Evolutionary conservation across 2,329 filamentous ascomycete species (phyloP), one percentile per base, ranked within the genome.

Genomic region (Sclerotinia sclerotiorum): DNA sequence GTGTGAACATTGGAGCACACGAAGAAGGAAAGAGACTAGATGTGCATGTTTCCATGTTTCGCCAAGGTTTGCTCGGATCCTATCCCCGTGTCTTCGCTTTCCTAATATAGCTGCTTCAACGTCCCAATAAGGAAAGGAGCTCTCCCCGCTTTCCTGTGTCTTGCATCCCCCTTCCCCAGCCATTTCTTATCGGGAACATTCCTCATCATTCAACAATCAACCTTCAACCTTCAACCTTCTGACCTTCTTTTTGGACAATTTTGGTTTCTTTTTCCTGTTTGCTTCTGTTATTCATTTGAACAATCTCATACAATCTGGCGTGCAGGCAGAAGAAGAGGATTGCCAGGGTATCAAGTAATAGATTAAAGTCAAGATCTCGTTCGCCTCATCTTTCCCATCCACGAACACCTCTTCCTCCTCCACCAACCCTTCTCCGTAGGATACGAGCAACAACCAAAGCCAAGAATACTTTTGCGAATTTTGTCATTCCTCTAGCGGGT

Each of bases 401-500:
- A 24, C 52, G 27, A 19, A 32, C 52, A 21, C 15, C 39, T n/a
- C 21, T 13, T 61, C 58, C 44, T 17, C 29, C 42, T 29, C 29
- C 7, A 35, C 17, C 42, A 42, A 19, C 42, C 5, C 46, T 48
- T 5, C 10, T 19, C 15, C 5, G 7, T 2, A 61, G 32, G 21
- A 42, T 61, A 42, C 42, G 27, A 21, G 17, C 68, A 35, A 58
- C 62, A 60, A 62, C 69, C 7, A 58, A 63, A 55, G 27, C 65
- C 44, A n/a, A 61, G 29, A 58, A 58, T 13, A 57, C 56, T n/a
- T 72, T 71, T 39, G 61, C 65, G 24, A 54, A 72, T 67, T 75
- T 74, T 69, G 69, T 71, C 5, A 70, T 75, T 35, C 71, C 70
- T 27, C 58, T 72, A 42, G 69, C 73, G 39, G 70, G 68, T 24